Base-by-base conservation (phyloP, 2,329 filamentous ascomycete species). In the Davidsoniella australis region DNA sequence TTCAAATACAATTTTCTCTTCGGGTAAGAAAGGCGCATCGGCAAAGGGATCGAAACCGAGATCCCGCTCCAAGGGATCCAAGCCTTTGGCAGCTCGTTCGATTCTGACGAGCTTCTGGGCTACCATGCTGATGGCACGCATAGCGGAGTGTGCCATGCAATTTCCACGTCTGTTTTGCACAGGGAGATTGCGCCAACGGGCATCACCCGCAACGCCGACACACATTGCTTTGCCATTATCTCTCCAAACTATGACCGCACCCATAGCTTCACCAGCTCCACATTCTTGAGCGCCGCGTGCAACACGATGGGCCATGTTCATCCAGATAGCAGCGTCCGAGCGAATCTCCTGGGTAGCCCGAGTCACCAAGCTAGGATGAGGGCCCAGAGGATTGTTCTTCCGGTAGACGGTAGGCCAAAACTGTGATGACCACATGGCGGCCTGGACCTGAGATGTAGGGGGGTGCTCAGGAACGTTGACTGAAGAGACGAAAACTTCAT, bases 321-420 rank as follows among this genome's bases (percentile, higher is more conserved):
- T 80, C 74, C 76, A 89, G 50, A 73, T 63, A 3, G 72, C 71
- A 1, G 76, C 76, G 55, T 82, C 74, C 42, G 71, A 65, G 50
- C 72, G 70, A 47, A 93, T 75, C 53, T 85, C 79, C 10, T 78
- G 73, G 38, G 81, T 80, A 24, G 80, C 78, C 52, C 81, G 77
- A 40, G 74, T 68, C 50, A 89, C 76, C 60, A 83, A 75, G 58
- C 78, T 77, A 54, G 85, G 85, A 60, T 93, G 85, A 16, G 85
- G 85, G 3, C 85, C 85, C 52, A 88, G 83, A 2, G 85, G 85
- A 59, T 91, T 91, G 56, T 82, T 88, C 66, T 87, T 87, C 55
- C 85, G 81, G 65, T 91, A 93, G 45, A 88, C 76, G 1, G 80
- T 82, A 10, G 85, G 85, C 85, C 85, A 93, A 62, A 85, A 89